Evolutionary conservation across 495 filamentous ascomycete species (phyloP), one percentile per base, ranked within the genome.

Genomic region (Penicillium ochrochloron): DNA sequence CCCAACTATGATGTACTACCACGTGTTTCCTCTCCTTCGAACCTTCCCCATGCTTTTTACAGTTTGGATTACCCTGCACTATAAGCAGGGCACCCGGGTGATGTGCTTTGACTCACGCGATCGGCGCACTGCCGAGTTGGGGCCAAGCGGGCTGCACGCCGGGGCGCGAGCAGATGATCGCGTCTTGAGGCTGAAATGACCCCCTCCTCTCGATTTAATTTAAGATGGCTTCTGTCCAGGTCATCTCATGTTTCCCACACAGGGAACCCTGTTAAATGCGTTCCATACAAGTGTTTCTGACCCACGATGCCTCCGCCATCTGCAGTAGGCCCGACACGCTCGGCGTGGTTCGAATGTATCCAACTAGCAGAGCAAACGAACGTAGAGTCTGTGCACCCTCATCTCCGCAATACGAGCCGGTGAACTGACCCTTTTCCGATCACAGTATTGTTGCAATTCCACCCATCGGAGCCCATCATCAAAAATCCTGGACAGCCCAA

Each of bases 381-480:
- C 59, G 73, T 78, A 23, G 80, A 83, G 80, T 83, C 67, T 46
- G 78, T 69, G 34, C 6, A 37, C 35, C n/a, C 34, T 5, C 11
- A 54, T 39, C 52, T 55, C 62, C 55, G 54, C n/a, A 12, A 39
- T 60, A 41, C 17, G 50, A 63, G 8, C 21, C 15, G 34, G 39
- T 42, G 14, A 23, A 33, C 61, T 59, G 31, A 64, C 51, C 25
- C 21, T 61, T 34, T 25, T 25, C n/a, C 17, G 9, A 9, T 53
- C 55, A 29, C 57, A 83, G 80, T 62, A 79, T 83, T 33, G 73
- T 83, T 19, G 78, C 73, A 3, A 66, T 83, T 17, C 79, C 79
- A 19, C 75, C 79, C 6, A 80, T 83, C 41, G 79, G 79, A 15
- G 79, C 75, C 42, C 72, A 82, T 64, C 75, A 75, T 39, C 65